Evolutionary conservation across 2,329 filamentous ascomycete species (phyloP).

Genomic region (Ophiostoma populinum): DNA sequence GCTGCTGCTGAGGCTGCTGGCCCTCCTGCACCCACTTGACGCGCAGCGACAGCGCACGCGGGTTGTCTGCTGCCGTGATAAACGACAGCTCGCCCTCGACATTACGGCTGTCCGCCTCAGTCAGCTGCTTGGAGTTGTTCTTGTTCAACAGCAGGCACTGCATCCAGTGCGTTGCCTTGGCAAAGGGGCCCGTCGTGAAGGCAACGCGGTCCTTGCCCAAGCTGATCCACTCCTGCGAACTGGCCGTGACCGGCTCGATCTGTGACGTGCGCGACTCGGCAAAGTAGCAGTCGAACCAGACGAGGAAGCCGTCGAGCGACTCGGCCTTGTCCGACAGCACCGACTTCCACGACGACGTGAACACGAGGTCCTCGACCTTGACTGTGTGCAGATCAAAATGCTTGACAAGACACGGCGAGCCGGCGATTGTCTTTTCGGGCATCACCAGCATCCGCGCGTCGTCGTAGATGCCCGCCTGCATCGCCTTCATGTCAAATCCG

Average conservation of each 20-base stretch:
- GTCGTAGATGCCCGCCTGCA: slow-evolving; percentile 68
- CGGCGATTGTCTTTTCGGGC: slow-evolving; percentile 41
- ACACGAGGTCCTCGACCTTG: slow-evolving; percentile 54
- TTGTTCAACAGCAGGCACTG: slow-evolving; percentile 63
- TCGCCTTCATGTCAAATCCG: slow-evolving; percentile 83
- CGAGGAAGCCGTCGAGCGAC: slow-evolving; percentile 65
- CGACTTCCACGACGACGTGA: slow-evolving; percentile 50
- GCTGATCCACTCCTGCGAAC: slow-evolving; percentile 46
- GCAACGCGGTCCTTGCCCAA: slow-evolving; percentile 46
- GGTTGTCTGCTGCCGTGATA: slow-evolving; percentile 49
- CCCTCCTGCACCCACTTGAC: slow-evolving; percentile 39
- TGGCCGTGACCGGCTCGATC: slow-evolving; percentile 31
- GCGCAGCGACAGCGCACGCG: slow-evolving; percentile 48
- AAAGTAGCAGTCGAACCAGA: slow-evolving; percentile 96
- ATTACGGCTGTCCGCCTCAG: slow-evolving; percentile 34
- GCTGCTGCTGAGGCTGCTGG: slow-evolving; percentile 22
- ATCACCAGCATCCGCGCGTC: slow-evolving; percentile 67
- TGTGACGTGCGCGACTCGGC: slow-evolving; percentile 39
- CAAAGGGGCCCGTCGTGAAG: slow-evolving; percentile 72
- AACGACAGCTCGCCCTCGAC: slow-evolving; percentile 55
- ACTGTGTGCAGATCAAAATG: slow-evolving; percentile 62
- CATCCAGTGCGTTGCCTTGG: slow-evolving; percentile 75
- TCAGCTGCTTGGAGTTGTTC: slow-evolving; percentile 28
- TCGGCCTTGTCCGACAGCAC: slow-evolving; percentile 44
- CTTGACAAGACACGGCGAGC: slow-evolving; percentile 47